Percentiles rank a stretch among this genome's conserved stretches.
Evolutionary conservation across 306 rosid genomes (phyloP).

Genomic region (apple (Malus domestica)): DNA sequence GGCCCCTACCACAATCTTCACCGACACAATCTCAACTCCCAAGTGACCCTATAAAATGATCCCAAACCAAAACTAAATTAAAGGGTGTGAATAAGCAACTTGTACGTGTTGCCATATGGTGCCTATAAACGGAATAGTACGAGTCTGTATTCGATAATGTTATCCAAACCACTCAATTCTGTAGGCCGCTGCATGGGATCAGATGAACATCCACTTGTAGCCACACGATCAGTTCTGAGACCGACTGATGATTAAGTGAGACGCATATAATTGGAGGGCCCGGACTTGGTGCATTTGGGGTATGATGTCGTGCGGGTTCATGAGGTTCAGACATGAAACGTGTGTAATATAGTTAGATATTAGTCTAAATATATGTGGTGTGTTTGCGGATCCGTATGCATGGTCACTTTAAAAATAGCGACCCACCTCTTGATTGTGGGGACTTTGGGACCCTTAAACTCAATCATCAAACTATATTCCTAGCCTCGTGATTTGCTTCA

Average conservation of each 20-base stretch:
- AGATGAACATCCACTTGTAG: neutral
- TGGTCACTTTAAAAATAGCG: neutral
- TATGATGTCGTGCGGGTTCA: neutral
- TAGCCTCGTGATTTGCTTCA: conserved; percentile 2
- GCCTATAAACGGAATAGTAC: neutral
- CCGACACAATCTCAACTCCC: neutral
- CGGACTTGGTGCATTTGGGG: neutral
- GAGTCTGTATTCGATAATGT: neutral
- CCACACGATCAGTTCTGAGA: conserved; percentile 11
- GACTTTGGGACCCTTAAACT: neutral
- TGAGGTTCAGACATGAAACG: conserved; percentile 7
- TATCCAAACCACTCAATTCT: neutral
- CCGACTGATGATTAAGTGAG: conserved; percentile 12
- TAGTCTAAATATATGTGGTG: neutral
- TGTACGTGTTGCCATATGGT: neutral
- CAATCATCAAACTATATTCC: neutral
- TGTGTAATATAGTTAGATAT: neutral
- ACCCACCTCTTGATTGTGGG: conserved; percentile 2
- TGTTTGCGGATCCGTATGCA: neutral
- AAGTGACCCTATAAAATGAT: neutral
- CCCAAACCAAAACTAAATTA: neutral
- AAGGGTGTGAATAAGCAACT: neutral
- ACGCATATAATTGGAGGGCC: neutral
- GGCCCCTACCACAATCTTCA: neutral
- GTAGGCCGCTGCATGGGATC: neutral